Evolutionary conservation across 2,329 filamentous ascomycete species (phyloP).

Genomic region (Beauveria brongniartii): DNA sequence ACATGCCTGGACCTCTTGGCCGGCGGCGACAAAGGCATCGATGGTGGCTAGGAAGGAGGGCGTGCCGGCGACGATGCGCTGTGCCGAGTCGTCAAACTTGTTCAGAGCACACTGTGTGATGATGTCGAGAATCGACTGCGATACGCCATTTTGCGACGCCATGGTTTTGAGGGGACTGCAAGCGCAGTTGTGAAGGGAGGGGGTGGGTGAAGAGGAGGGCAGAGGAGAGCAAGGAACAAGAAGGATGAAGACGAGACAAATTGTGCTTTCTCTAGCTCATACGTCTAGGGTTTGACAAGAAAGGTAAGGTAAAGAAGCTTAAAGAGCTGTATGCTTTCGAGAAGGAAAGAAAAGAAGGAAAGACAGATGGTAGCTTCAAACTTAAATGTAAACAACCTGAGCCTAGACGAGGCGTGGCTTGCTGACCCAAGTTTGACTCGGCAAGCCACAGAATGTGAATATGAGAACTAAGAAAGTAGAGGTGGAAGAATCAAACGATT

Average conservation of each 20-base stretch:
- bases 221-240: background rate
- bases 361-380: too few species aligned
- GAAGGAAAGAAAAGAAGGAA: too few species aligned
- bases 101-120: slow-evolving; percentile 21
- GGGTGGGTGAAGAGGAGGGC: background rate
- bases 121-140: slow-evolving; percentile 17
- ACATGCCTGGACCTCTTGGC: slow-evolving; percentile 17
- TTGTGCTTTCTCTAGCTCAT: too few species aligned
- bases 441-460: background rate
- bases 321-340: too few species aligned
- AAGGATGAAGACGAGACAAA: too few species aligned
- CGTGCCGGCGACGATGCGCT: slow-evolving; percentile 13
- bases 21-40: slow-evolving; percentile 16
- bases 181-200: background rate
- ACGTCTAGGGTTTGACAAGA: too few species aligned
- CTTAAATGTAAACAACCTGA: too few species aligned
- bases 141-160: background rate
- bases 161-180: background rate
- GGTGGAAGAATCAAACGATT: background rate
- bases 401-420: too few species aligned
- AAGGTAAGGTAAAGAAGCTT: too few species aligned
- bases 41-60: slow-evolving; percentile 19
- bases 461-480: background rate
- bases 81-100: slow-evolving; percentile 19
- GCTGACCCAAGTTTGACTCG: background rate